These are phyloP conservation scores for Hypoxylon sp. DNA, from an alignment of 2,329 filamentous ascomycete species.

Conservation along the genomic window DNA sequence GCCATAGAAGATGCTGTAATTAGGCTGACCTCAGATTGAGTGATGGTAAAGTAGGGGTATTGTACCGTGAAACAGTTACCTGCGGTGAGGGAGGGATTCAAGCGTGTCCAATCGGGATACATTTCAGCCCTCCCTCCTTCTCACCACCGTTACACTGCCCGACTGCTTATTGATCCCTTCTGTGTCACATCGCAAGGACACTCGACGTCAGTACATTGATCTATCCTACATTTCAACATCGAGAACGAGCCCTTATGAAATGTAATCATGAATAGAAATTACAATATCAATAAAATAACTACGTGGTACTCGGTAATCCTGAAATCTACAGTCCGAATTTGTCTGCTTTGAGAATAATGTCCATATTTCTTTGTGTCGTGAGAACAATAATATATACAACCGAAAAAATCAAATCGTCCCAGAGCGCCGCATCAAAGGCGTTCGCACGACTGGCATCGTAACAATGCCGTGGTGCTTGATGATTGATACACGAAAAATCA, in stretches of 20 bases:
- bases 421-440: conserved; percentile 26
- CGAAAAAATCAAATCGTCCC: conserved; percentile 23
- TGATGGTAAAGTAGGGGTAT: conserved; percentile 25
- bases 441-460: conserved; percentile 16
- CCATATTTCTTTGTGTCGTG: conserved; percentile 27
- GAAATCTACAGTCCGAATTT: neutral
- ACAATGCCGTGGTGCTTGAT: conserved; percentile 15
- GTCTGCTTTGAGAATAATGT: conserved; percentile 18
- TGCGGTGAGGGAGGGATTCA: conserved; percentile 19
- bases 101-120: conserved; percentile 28
- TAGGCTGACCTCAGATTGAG: conserved; percentile 28
- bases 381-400: conserved; percentile 42
- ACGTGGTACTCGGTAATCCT: neutral
- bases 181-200: neutral
- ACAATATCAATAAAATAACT: neutral
- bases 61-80: conserved; percentile 14
- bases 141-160: conserved; percentile 16
- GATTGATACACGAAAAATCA: conserved; percentile 22
- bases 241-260: neutral
- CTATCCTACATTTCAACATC: neutral
- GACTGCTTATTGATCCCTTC: conserved; percentile 7
- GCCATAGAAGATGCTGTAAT: conserved; percentile 20
- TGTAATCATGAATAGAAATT: neutral
- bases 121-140: conserved; percentile 29
- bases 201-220: conserved; percentile 24